Percentiles rank a stretch among this genome's conserved stretches.
Evolutionary conservation across 495 filamentous ascomycete species (phyloP).

Genomic region (Aspergillus olivimuriae): DNA sequence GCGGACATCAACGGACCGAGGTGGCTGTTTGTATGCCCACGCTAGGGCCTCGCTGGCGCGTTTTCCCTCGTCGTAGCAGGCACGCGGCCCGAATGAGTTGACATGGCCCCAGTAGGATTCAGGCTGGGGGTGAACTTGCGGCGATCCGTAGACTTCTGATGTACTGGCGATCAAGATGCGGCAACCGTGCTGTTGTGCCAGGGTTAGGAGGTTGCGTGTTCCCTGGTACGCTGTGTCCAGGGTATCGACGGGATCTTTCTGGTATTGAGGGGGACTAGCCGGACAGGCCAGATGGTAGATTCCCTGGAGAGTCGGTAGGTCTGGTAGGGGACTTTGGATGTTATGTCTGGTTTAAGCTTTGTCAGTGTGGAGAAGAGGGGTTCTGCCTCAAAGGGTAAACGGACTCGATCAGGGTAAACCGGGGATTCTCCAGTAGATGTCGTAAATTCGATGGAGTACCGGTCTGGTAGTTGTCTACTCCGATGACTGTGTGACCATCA

Average conservation of each 20-base stretch:
- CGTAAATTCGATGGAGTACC: conserved; percentile 9
- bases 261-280: conserved; percentile 17
- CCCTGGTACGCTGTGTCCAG: conserved; percentile 12
- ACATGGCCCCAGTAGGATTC: conserved; percentile 19
- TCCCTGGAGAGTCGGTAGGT: conserved; percentile 3
- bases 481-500: conserved; percentile 12
- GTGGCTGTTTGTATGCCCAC: conserved; percentile 12
- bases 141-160: conserved; percentile 18
- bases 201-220: conserved; percentile 9
- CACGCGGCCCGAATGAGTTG: conserved; percentile 14
- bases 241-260: conserved; percentile 13
- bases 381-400: not conserved
- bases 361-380: not conserved
- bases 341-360: conserved; percentile 6
- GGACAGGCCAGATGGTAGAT: conserved; percentile 19
- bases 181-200: conserved; percentile 3
- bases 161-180: conserved; percentile 15
- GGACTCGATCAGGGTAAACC: conserved; percentile 11
- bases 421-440: conserved; percentile 5
- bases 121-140: conserved; percentile 14
- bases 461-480: conserved; percentile 12
- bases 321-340: conserved; percentile 9
- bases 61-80: conserved; percentile 20
- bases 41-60: conserved; percentile 15
- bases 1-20: conserved; percentile 5